phyloP scores from a whole-genome alignment of 2,329 filamentous ascomycete genomes.

The Cytospora mali region DNA sequence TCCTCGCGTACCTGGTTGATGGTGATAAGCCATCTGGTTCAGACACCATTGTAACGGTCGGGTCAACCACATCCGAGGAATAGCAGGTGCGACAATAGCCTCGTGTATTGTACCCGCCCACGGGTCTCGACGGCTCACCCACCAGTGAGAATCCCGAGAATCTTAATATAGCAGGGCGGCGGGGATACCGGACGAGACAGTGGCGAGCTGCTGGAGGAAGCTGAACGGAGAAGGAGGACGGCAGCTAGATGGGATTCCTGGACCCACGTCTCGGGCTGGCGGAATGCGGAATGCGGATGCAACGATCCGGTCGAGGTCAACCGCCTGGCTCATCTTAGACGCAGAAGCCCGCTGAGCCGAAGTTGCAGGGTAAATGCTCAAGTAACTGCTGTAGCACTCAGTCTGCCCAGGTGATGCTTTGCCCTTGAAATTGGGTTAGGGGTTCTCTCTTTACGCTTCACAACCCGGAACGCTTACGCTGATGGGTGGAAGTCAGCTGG shows the following conservation, averaged over 20 bases:
- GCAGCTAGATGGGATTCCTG: not conserved
- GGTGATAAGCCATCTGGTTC: not conserved
- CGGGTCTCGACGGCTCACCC: not conserved
- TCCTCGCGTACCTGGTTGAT: not conserved
- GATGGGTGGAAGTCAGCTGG: not conserved
- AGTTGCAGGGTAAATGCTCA: constrained; percentile 1
- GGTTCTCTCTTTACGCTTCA: not conserved
- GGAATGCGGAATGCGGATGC: constrained; percentile 15
- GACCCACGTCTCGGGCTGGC: constrained; percentile 1
- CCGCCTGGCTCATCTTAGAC: constrained; percentile 8
- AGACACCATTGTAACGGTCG: constrained; percentile 18
- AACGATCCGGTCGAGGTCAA: constrained; percentile 14
- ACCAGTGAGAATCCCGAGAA: not conserved
- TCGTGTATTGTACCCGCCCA: not conserved
- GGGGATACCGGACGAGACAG: not conserved
- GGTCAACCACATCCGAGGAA: constrained; percentile 12
- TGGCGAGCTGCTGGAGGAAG: not conserved
- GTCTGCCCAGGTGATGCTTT: not conserved
- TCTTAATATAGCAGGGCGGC: not conserved
- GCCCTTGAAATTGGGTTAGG: not conserved
- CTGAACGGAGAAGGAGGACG: not conserved
- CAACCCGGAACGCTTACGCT: not conserved
- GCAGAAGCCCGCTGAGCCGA: constrained; percentile 17
- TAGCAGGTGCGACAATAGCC: constrained; percentile 21
- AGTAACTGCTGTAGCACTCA: not conserved